These are phyloP conservation scores for Porcisia deanei DNA, from an alignment of 208 protist genomes.

Conservation along the genomic window DNA sequence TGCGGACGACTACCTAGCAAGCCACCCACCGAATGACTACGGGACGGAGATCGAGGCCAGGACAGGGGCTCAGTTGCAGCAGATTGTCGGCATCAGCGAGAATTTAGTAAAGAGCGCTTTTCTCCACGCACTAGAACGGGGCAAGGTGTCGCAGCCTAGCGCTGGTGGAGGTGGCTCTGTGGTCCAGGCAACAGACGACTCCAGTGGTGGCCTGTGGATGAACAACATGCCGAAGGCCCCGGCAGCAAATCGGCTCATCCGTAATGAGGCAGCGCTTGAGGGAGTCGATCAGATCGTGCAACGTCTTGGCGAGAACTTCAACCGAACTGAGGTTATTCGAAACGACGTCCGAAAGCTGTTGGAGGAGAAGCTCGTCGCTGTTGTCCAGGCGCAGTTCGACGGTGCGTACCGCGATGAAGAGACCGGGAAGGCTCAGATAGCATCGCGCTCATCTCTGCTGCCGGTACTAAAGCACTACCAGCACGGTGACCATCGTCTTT, in stretches of 20 bases:
- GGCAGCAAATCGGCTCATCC: constrained; percentile 38
- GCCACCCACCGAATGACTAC: constrained; percentile 69
- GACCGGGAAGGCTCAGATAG: constrained; percentile 33
- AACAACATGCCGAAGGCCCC: not conserved
- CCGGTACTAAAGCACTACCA: constrained; percentile 77
- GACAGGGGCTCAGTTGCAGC: constrained; percentile 46
- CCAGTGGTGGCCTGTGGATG: not conserved
- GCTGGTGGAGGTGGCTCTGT: not conserved
- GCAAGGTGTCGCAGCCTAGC: constrained; percentile 3
- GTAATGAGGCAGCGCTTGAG: constrained; percentile 58
- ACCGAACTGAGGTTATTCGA: constrained; percentile 59
- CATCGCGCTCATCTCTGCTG: constrained; percentile 19
- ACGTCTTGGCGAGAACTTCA: constrained; percentile 83
- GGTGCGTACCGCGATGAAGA: constrained; percentile 67
- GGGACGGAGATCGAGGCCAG: constrained; percentile 51
- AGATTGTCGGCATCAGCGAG: constrained; percentile 68
- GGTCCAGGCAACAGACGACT: not conserved
- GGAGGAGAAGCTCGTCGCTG: constrained; percentile 33
- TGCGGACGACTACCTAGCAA: constrained; percentile 75
- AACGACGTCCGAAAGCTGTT: constrained; percentile 67
- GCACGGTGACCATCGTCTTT: constrained; percentile 61
- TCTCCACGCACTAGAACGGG: constrained; percentile 57
- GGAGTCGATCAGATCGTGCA: constrained; percentile 67
- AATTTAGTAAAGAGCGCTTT: constrained; percentile 69
- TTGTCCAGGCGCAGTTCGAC: constrained; percentile 57